A percentile compares a stretch with the other conserved stretches of the same genome.
phyloP scores from a whole-genome alignment of 2,329 filamentous ascomycete genomes.

The Colletotrichum zoysiae region DNA sequence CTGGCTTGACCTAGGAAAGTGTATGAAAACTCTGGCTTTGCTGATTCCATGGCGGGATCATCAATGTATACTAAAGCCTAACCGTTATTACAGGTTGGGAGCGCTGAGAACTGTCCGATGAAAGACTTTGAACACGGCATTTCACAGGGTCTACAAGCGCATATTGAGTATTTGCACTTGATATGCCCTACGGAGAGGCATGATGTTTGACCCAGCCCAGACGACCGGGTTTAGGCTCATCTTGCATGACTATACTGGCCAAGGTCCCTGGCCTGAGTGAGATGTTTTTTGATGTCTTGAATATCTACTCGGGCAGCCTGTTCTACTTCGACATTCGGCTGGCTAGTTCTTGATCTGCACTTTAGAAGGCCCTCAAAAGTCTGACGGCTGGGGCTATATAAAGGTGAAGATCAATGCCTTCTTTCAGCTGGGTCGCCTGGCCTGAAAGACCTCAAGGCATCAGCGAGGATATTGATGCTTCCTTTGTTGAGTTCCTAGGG shows the following conservation, averaged over 20 bases:
- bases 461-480: constrained; percentile 37
- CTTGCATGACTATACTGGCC: constrained; percentile 14
- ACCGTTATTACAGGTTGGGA: constrained; percentile 7
- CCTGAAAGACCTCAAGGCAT: constrained; percentile 67
- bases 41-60: constrained; percentile 14
- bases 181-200: constrained; percentile 24
- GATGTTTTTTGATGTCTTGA: constrained; percentile 11
- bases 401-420: constrained; percentile 54
- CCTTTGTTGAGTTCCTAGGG: background rate
- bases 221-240: constrained; percentile 10
- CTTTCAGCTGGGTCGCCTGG: constrained; percentile 56
- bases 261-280: constrained; percentile 5
- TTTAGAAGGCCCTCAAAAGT: constrained; percentile 57
- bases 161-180: constrained; percentile 36
- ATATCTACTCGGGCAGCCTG: constrained; percentile 14
- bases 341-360: constrained; percentile 54
- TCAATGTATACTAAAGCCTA: background rate
- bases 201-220: constrained; percentile 19
- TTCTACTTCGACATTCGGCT: constrained; percentile 43
- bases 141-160: constrained; percentile 20
- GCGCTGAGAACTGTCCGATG: constrained; percentile 15
- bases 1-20: background rate
- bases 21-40: constrained; percentile 6
- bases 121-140: constrained; percentile 21
- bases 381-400: constrained; percentile 58